Evolutionary conservation across 164 flowering plant species (phyloP).

Genomic region (Dillenia suffruticosa): DNA sequence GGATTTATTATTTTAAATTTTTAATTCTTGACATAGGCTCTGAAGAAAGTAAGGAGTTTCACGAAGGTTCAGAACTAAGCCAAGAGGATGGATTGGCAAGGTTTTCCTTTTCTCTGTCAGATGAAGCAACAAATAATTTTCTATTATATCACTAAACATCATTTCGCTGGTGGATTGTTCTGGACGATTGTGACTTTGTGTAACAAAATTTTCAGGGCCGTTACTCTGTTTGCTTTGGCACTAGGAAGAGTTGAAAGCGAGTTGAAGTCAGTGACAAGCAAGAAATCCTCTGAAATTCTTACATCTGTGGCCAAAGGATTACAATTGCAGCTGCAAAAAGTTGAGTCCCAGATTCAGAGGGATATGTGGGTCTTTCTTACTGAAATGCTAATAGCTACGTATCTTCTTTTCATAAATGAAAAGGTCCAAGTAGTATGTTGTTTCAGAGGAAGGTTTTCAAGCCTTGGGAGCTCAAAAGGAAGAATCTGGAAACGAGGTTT

Average conservation of each 20-base stretch:
- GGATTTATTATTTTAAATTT: too few relatives aligned
- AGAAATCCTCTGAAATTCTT: conserved; percentile 68
- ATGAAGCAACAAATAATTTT: conserved; percentile 2
- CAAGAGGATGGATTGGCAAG: conserved; percentile 56
- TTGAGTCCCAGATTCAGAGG: conserved; percentile 56
- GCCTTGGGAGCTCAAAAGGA: conserved; percentile 55
- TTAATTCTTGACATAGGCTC: conserved; percentile 21
- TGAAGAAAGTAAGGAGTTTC: conserved; percentile 27
- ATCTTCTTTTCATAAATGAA: neutral
- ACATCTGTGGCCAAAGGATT: conserved; percentile 48
- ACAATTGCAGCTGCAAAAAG: conserved; percentile 46
- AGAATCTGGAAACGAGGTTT: conserved; percentile 55
- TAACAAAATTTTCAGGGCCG: conserved; percentile 42
- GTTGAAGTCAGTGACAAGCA: conserved; percentile 41
- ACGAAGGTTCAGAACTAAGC: conserved; percentile 28
- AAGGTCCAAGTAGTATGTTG: conserved; percentile 7
- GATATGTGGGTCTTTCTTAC: conserved; percentile 54
- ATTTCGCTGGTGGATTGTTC: neutral
- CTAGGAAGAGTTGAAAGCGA: conserved; percentile 52
- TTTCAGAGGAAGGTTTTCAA: conserved; percentile 62
- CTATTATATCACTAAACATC: neutral
- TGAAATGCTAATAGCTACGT: neutral
- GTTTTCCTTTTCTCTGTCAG: conserved; percentile 23
- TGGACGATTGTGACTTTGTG: conserved; percentile 7
- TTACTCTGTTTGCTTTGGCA: conserved; percentile 48